Base-by-base conservation (phyloP, 2,329 filamentous ascomycete species). In the Fusarium protoensiforme region DNA sequence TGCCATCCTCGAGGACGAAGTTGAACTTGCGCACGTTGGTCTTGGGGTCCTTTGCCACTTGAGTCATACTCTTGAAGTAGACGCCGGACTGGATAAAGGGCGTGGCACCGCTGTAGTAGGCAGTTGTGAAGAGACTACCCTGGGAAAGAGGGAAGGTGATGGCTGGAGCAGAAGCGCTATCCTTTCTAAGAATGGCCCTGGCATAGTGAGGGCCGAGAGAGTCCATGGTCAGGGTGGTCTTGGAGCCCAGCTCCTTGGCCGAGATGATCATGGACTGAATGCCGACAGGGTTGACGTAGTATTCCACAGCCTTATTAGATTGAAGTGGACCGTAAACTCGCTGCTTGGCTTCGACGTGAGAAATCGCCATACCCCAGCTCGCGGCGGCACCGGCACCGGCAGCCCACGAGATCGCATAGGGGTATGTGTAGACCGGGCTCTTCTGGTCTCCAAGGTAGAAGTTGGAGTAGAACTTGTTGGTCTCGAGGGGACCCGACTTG, bases 91-190 rank as follows among this genome's bases (percentile, higher is more conserved):
- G 91, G 48, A 98, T 87, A 5, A 92, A 79, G 0, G 96, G 96
- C 9, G 90, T 91, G 0, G 90, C 87, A 33, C 91, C 90, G 62
- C 86, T 87, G 82, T 95, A 98, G 20, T 93, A 81, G 1, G 87
- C 95, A 6, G 95, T 98, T 20, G 98, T 86, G 76, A 95, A 97
- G 0, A 90, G 92, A 91, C 97, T 96, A 13, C 96, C 96, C 79
- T 98, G 96, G 0, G 97, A 91, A 9, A 98, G 80, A 0, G 95
- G 95, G 73, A 97, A 94, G 0, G 90, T 92, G 22, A 98, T 87
- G 1, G 88, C 85, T 1, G 92, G 88, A 1, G 85, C 80, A 9
- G 87, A 86, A 4, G 85, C 84, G n/a, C 81, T 78, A 24, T 86
- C 84, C 4, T 87, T 86, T 59, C 85, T 87, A 35, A 98, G 85